Evolutionary conservation across 371 early-diverging fungal genomes (phyloP).

Genomic region (Encephalitozoon hellem): DNA sequence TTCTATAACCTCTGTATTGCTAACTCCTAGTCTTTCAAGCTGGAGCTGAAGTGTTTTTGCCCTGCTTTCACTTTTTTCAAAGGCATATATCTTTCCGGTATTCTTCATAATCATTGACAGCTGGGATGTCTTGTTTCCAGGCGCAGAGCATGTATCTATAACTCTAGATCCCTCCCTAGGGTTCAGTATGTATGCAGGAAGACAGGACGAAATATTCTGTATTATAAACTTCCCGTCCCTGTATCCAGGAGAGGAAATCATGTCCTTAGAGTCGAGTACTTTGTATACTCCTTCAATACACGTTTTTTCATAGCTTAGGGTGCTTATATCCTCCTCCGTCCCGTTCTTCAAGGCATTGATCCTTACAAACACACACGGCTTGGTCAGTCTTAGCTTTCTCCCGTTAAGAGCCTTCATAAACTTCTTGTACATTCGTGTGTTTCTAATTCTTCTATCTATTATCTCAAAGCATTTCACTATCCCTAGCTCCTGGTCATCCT

Average conservation of each 20-base stretch:
- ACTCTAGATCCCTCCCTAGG: slow-evolving; percentile 67
- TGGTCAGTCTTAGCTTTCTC: not conserved
- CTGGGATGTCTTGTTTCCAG: slow-evolving; percentile 93
- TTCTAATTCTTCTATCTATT: slow-evolving; percentile 47
- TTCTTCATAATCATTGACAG: slow-evolving; percentile 73
- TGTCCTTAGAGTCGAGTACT: slow-evolving; percentile 37
- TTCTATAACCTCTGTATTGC: slow-evolving; percentile 63
- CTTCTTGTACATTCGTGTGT: slow-evolving; percentile 41
- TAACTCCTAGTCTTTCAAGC: slow-evolving; percentile 69
- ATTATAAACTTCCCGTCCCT: slow-evolving; percentile 49
- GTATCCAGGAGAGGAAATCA: slow-evolving; percentile 23
- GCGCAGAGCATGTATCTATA: slow-evolving; percentile 93
- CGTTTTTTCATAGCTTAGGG: slow-evolving; percentile 36
- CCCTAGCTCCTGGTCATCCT: slow-evolving; percentile 14
- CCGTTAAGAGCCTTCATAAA: slow-evolving; percentile 35
- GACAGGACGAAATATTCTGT: slow-evolving; percentile 64
- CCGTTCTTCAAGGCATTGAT: slow-evolving; percentile 49
- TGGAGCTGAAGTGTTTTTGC: slow-evolving; percentile 68
- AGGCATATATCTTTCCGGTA: slow-evolving; percentile 74
- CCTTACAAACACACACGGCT: slow-evolving; percentile 33
- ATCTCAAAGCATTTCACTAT: slow-evolving; percentile 52
- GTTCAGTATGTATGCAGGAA: slow-evolving; percentile 78
- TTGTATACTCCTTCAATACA: slow-evolving; percentile 52
- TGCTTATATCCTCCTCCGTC: slow-evolving; percentile 14
- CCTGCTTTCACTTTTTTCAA: slow-evolving; percentile 74